Percentiles rank a stretch among this genome's conserved stretches.
phyloP scores from a whole-genome alignment of 345 rosid genomes.

The Carallia brachiata region DNA sequence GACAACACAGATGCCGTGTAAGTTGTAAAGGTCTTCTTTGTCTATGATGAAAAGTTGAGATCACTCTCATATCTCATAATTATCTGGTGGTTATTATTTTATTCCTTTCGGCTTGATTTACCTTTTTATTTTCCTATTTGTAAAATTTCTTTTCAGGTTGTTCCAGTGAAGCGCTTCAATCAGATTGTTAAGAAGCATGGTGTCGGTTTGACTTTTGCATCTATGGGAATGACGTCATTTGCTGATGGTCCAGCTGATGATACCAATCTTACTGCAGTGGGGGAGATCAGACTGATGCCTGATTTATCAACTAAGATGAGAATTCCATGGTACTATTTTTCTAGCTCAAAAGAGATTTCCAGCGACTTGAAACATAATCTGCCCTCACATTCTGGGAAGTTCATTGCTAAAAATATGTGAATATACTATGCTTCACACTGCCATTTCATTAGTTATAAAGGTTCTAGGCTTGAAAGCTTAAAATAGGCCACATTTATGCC shows the following conservation, averaged over 20 bases:
- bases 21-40: slow-evolving; percentile 25
- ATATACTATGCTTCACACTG: too few species aligned
- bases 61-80: neutral
- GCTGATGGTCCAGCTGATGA: slow-evolving; percentile 81
- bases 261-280: slow-evolving; percentile 66
- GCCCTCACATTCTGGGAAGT: neutral
- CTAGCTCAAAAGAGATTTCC: neutral
- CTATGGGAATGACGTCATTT: slow-evolving; percentile 81
- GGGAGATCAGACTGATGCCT: slow-evolving; percentile 89
- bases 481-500: too few species aligned
- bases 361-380: neutral
- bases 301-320: slow-evolving; percentile 65
- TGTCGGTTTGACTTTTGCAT: slow-evolving; percentile 72
- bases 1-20: slow-evolving; percentile 95
- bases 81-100: neutral
- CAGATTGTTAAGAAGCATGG: slow-evolving; percentile 62
- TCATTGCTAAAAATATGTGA: neutral
- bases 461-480: too few species aligned
- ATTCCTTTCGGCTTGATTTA: neutral
- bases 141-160: slow-evolving; percentile 50
- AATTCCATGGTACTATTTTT: slow-evolving; percentile 68
- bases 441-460: too few species aligned
- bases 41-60: slow-evolving; percentile 3
- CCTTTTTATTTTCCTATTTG: neutral
- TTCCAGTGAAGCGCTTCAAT: slow-evolving; percentile 68